Evolutionary conservation across 2,329 filamentous ascomycete genomes (phyloP).

Genomic region (Arthrobotrys megalospora): DNA sequence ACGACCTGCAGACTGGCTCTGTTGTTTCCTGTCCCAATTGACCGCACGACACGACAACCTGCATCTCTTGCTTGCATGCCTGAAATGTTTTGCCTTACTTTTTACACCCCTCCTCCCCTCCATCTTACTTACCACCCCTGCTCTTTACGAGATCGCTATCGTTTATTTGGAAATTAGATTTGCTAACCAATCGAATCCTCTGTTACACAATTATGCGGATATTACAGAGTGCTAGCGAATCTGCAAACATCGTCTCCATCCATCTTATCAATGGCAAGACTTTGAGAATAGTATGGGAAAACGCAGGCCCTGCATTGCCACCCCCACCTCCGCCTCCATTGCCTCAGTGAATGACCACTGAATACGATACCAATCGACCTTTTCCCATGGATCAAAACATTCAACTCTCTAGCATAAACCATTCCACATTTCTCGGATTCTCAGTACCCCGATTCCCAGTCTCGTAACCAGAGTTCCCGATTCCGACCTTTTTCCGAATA

Average conservation of each 20-base stretch:
- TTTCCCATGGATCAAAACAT: background rate
- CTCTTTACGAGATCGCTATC: constrained; percentile 6
- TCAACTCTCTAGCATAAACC: background rate
- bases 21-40: constrained; percentile 48
- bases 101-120: constrained; percentile 27
- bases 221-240: constrained; percentile 61
- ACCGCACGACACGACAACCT: constrained; percentile 58
- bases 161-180: constrained; percentile 41
- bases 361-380: background rate
- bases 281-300: constrained; percentile 61
- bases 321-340: constrained; percentile 58
- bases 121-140: constrained; percentile 10
- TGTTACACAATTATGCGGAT: constrained; percentile 42
- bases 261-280: constrained; percentile 61
- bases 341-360: constrained; percentile 43
- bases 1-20: constrained; percentile 18
- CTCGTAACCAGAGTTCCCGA: too few relatives aligned
- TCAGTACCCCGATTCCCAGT: background rate
- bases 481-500: background rate
- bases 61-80: constrained; percentile 59
- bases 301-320: constrained; percentile 55
- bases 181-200: constrained; percentile 38
- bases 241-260: constrained; percentile 60
- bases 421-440: background rate
- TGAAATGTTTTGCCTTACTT: constrained; percentile 12